Conservation (phyloP, 2,329 filamentous ascomycete species). For the Bipolaris sorokiniana region DNA sequence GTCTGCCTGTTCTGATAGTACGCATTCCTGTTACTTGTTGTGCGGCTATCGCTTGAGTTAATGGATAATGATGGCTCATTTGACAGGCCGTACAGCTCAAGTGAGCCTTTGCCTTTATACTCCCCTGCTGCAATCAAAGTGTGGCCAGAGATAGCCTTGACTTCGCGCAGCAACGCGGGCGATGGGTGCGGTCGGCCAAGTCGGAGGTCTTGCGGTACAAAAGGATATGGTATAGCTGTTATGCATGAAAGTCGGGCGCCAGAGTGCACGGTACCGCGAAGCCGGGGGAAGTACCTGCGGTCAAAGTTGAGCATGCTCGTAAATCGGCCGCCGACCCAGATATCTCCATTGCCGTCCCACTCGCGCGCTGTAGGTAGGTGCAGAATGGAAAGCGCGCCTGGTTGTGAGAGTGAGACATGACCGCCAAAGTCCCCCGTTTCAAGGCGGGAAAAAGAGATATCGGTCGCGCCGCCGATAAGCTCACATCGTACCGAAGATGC, state of each 20-base stretch:
- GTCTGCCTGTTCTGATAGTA: conserved; percentile 74
- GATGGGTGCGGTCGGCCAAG: conserved; percentile 62
- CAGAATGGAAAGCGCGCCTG: conserved; percentile 81
- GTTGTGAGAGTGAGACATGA: conserved; percentile 77
- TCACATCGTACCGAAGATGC: conserved; percentile 32
- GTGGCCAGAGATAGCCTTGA: conserved; percentile 62
- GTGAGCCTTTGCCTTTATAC: conserved; percentile 87
- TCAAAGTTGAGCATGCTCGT: conserved; percentile 90
- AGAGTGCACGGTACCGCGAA: conserved; percentile 80
- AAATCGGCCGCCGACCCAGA: conserved; percentile 88
- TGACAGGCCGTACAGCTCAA: conserved; percentile 80
- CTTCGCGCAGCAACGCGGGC: conserved; percentile 59
- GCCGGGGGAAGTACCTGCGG: conserved; percentile 78
- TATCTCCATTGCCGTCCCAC: conserved; percentile 71
- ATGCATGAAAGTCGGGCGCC: conserved; percentile 80
- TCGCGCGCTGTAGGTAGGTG: conserved; percentile 69
- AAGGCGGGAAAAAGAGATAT: conserved; percentile 48
- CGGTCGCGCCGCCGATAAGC: conserved; percentile 34
- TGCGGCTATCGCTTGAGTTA: conserved; percentile 38
- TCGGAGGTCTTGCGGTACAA: conserved; percentile 67
- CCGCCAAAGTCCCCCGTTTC: conserved; percentile 59
- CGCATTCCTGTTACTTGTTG: conserved; percentile 51
- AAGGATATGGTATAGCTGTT: conserved; percentile 70
- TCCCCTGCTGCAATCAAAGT: conserved; percentile 84
- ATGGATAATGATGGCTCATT: conserved; percentile 41